phyloP scores from a whole-genome alignment of 768 basidiomycete species.

The Holtermannia corniformis region DNA sequence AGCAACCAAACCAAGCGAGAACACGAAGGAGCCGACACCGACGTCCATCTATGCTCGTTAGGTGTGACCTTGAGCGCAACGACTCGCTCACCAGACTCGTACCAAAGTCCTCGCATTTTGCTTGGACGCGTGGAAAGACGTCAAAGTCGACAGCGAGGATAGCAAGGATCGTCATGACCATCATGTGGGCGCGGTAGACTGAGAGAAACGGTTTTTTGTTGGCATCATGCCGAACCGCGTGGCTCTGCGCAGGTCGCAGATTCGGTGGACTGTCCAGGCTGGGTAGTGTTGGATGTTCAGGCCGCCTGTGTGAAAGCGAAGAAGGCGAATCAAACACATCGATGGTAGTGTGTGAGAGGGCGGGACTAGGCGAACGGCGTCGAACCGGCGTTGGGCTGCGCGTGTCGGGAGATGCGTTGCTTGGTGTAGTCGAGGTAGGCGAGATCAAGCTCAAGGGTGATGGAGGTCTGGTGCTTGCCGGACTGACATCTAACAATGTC shows the following conservation, averaged over 20 bases:
- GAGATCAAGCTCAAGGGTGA: neutral
- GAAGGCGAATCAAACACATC: neutral
- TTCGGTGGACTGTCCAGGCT: neutral
- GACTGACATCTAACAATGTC: neutral
- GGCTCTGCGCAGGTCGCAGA: conserved; percentile 1
- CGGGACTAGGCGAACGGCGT: neutral
- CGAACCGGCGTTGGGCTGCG: neutral
- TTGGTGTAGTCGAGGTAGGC: neutral
- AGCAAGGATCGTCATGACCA: conserved; percentile 78
- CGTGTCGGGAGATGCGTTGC: neutral
- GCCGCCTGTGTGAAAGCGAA: neutral
- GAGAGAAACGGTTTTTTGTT: conserved; percentile 56
- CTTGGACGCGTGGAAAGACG: conserved; percentile 75
- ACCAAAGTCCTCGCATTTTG: conserved; percentile 89
- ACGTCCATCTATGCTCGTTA: conserved; percentile 74
- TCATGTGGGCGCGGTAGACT: conserved; percentile 86
- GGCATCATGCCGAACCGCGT: neutral
- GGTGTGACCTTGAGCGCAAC: neutral
- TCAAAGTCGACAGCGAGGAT: conserved; percentile 95
- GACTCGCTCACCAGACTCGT: conserved; percentile 66
- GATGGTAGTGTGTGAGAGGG: neutral
- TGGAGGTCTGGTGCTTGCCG: neutral
- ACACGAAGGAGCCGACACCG: conserved; percentile 95
- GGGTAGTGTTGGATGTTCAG: neutral
- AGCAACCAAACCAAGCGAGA: conserved; percentile 89